Percentiles rank a stretch among this genome's conserved stretches.
These are phyloP conservation scores for Loxodes magnus DNA, from an alignment of 73 alveolate species.

Conservation along the genomic window DNA sequence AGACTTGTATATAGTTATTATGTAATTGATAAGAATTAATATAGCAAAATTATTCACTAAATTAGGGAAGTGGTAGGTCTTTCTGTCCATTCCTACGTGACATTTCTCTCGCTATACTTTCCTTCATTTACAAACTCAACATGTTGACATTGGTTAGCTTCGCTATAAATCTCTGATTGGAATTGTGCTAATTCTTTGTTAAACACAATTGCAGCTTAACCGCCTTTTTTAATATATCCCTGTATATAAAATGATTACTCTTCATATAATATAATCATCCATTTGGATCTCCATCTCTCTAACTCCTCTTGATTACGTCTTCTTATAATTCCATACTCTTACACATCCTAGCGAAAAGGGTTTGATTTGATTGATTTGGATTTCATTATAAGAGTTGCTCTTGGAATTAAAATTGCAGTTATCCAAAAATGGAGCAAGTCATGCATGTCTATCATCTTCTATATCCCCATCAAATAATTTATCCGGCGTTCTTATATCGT, in stretches of 20 bases:
- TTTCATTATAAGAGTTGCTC: slow-evolving; percentile 34
- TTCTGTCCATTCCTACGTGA: too few relatives aligned
- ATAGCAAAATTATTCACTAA: too few relatives aligned
- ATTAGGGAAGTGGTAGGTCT: too few relatives aligned
- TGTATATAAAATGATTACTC: slow-evolving; percentile 22
- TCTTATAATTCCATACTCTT: slow-evolving; percentile 62
- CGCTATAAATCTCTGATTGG: too few relatives aligned
- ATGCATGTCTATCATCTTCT: slow-evolving; percentile 57
- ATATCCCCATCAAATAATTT: slow-evolving; percentile 68
- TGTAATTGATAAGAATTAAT: too few relatives aligned
- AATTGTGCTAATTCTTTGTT: too few relatives aligned
- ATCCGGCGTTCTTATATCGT: slow-evolving; percentile 60
- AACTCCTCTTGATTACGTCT: slow-evolving; percentile 72
- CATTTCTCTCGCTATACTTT: too few relatives aligned
- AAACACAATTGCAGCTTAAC: too few relatives aligned
- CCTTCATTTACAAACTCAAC: too few relatives aligned
- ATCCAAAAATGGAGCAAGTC: slow-evolving; percentile 75
- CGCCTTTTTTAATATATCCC: too few relatives aligned
- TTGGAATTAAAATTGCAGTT: slow-evolving; percentile 32
- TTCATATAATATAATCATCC: slow-evolving; percentile 54
- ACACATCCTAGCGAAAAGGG: slow-evolving; percentile 43
- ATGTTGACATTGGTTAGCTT: too few relatives aligned
- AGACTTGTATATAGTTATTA: too few relatives aligned
- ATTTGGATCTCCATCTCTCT: slow-evolving; percentile 53
- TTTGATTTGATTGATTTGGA: slow-evolving; percentile 33